Evolutionary conservation across 495 filamentous ascomycete species (phyloP), one percentile per base, ranked within the genome.

Genomic region (Lasiosphaeria miniovina): DNA sequence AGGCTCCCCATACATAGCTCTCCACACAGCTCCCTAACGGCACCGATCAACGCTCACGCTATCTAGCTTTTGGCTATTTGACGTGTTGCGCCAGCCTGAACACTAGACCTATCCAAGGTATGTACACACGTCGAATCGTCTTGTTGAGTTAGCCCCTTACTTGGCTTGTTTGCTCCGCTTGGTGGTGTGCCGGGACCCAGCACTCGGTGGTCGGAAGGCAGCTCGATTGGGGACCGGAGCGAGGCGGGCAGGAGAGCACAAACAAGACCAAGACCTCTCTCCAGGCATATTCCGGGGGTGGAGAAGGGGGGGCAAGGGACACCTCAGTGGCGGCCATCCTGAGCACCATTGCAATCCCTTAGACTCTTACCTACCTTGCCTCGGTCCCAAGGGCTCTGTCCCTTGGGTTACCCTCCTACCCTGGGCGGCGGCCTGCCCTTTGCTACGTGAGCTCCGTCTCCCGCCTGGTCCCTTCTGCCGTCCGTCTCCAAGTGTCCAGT

Each of bases 191-290:
- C 24, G 24, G 24, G 24, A 24, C 24, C 24, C 24, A 24, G 24
- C 24, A 24, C 24, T 24, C 24, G 24, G 24, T 46, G 43, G 43
- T n/a, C 43, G 43, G 43, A 46, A n/a, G 43, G 7, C 12, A 46
- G 43, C 43, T n/a, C 43, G 43, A 46, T 46, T 46, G 43, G 43
- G 43, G 43, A 46, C 43, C 43, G 43, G 43, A 46, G 43, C 12
- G 8, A 14, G 15, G 43, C 43, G 43, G 43, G 12, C 4, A 6
- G 38, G 14, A 14, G 43, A 46, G 43, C 43, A 9, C 12, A n/a
- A 7, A 9, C 12, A 46, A 46, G 43, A 50, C 48, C 55, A 63
- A 36, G 43, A n/a, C 43, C 12, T 46, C 12, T 46, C 8, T 4
- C 12, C 43, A 14, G 12, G 43, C 12, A 46, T 5, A 9, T 5